These are phyloP conservation scores for Tulasnella sp. DNA, from an alignment of 768 basidiomycete species.

Conservation along the genomic window DNA sequence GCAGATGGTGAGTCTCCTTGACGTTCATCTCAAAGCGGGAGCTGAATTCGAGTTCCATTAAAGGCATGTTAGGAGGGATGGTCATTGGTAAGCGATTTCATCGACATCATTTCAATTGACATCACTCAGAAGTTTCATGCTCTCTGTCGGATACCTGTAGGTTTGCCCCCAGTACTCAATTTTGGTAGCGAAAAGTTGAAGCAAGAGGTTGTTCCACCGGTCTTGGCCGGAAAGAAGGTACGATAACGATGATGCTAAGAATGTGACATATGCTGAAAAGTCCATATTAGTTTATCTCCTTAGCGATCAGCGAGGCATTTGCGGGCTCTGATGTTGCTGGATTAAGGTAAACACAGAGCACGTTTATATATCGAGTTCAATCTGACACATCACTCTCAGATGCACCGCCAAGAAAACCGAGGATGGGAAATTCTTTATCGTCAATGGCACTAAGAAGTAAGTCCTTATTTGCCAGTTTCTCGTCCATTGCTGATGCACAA, in stretches of 20 bases:
- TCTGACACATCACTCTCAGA: slow-evolving; percentile 43
- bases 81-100: slow-evolving; percentile 81
- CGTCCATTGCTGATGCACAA: not conserved
- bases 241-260: too few species aligned
- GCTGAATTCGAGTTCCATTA: too few species aligned
- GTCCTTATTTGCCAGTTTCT: slow-evolving; percentile 16
- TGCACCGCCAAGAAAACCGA: slow-evolving; percentile 54
- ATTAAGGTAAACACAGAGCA: slow-evolving; percentile 27
- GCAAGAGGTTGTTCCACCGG: slow-evolving; percentile 55
- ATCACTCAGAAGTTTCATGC: slow-evolving; percentile 52
- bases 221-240: slow-evolving; percentile 68
- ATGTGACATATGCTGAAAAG: too few species aligned
- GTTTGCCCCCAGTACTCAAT: slow-evolving; percentile 76
- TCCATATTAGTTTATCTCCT: slow-evolving; percentile 67
- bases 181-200: slow-evolving; percentile 67
- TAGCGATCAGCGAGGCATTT: slow-evolving; percentile 91
- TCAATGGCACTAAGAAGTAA: slow-evolving; percentile 89
- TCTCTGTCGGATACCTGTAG: not conserved
- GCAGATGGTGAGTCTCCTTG: slow-evolving; percentile 47
- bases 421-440: slow-evolving; percentile 80
- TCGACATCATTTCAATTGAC: too few species aligned
- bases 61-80: slow-evolving; percentile 27
- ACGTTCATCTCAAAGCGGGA: slow-evolving; percentile 17
- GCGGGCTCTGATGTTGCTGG: slow-evolving; percentile 81
- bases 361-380: slow-evolving; percentile 11